Conservation (phyloP, 78 protist genomes). For the Protostelium mycophagum region DNA sequence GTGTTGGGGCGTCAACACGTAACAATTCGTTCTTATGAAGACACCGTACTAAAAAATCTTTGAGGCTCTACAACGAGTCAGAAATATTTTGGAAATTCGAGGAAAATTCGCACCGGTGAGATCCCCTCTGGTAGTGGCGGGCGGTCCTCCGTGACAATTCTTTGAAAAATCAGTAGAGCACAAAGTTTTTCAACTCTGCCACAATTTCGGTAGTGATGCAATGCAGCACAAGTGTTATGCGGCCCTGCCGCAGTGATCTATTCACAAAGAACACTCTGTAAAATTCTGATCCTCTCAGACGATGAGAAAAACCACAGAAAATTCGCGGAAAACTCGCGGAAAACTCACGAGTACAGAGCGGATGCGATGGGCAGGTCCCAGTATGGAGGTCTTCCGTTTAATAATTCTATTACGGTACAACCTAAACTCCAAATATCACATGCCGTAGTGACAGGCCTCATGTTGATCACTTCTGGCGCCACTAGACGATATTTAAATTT, state of each 20-base stretch:
- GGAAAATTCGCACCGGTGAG: neutral
- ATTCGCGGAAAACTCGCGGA: slow-evolving; percentile 50
- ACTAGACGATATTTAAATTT: slow-evolving; percentile 47
- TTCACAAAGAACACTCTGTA: too few species aligned
- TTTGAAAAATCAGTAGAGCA: slow-evolving; percentile 30
- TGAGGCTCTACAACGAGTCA: neutral
- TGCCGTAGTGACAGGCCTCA: slow-evolving; percentile 50
- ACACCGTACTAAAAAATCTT: neutral
- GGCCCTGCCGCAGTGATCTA: too few species aligned
- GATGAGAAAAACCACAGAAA: too few species aligned
- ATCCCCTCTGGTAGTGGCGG: slow-evolving; percentile 15
- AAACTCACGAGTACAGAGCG: slow-evolving; percentile 93
- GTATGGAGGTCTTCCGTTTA: slow-evolving; percentile 80
- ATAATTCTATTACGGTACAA: slow-evolving; percentile 72
- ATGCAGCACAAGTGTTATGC: too few species aligned
- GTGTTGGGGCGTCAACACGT: neutral
- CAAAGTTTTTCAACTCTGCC: slow-evolving; percentile 31
- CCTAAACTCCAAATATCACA: slow-evolving; percentile 79
- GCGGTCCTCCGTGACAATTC: slow-evolving; percentile 38
- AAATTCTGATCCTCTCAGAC: too few species aligned
- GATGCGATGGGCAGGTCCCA: slow-evolving; percentile 91
- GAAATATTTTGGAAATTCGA: too few species aligned
- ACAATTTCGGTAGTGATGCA: slow-evolving; percentile 22
- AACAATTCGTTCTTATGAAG: neutral
- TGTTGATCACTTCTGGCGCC: slow-evolving; percentile 97